Percentiles rank a stretch among this genome's conserved stretches.
phyloP scores from a whole-genome alignment of 2,329 filamentous ascomycete species.

The Tolypocladium tundrense region DNA sequence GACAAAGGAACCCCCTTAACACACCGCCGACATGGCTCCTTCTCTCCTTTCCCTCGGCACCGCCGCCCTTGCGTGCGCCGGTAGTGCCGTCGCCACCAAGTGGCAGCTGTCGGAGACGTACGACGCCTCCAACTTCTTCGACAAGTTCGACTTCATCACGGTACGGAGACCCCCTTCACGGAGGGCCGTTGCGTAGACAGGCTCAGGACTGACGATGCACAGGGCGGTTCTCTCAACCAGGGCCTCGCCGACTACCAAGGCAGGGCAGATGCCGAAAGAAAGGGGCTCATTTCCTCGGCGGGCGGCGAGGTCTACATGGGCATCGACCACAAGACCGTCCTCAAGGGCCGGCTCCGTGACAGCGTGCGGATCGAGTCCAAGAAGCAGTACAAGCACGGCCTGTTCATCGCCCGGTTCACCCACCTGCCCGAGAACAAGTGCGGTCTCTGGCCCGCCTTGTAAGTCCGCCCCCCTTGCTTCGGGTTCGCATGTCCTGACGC shows the following conservation, averaged over 20 bases:
- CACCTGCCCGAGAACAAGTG: slow-evolving; percentile 59
- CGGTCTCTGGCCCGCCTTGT: slow-evolving; percentile 64
- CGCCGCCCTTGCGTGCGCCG: slow-evolving; percentile 25
- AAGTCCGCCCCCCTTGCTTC: slow-evolving; percentile 12
- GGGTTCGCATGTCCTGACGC: neutral
- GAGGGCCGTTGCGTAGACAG: slow-evolving; percentile 2
- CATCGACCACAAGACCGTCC: slow-evolving; percentile 21
- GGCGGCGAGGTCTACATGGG: slow-evolving; percentile 27
- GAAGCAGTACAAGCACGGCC: slow-evolving; percentile 50
- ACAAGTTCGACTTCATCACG: slow-evolving; percentile 33
- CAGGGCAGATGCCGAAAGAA: slow-evolving; percentile 19
- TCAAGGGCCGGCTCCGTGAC: slow-evolving; percentile 25
- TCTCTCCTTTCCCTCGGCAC: slow-evolving; percentile 29
- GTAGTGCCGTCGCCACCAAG: slow-evolving; percentile 18
- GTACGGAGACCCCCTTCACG: slow-evolving; percentile 12
- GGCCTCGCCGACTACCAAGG: slow-evolving; percentile 51
- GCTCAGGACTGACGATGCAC: neutral
- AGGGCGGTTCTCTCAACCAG: slow-evolving; percentile 45
- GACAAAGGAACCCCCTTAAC: neutral
- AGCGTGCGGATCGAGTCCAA: slow-evolving; percentile 59
- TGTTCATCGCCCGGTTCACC: slow-evolving; percentile 58
- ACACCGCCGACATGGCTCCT: slow-evolving; percentile 24
- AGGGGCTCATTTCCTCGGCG: slow-evolving; percentile 23
- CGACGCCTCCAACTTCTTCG: slow-evolving; percentile 33
- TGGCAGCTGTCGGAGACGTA: slow-evolving; percentile 31